A percentile compares a stretch with the other conserved stretches of the same genome.
Evolutionary conservation across 805 yeast genomes (phyloP).

Genomic region (Candida germanica): DNA sequence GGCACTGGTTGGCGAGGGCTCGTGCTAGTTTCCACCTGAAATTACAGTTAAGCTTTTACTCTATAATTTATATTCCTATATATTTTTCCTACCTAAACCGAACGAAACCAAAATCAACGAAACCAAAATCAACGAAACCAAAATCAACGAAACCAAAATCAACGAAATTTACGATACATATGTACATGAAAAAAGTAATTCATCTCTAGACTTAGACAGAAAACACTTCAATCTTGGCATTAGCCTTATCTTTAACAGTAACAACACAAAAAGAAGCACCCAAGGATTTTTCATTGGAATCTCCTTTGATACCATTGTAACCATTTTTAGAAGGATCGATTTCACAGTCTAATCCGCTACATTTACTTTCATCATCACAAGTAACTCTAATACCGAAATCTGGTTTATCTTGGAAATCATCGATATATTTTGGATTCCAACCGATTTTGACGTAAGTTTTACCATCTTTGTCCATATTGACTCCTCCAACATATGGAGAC

Average conservation of each 20-base stretch:
- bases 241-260: slow-evolving; percentile 62
- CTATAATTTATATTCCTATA: too few relatives aligned
- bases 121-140: too few relatives aligned
- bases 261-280: slow-evolving; percentile 83
- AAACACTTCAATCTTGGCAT: slow-evolving; percentile 74
- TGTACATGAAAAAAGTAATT: too few relatives aligned
- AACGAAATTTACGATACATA: too few relatives aligned
- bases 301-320: slow-evolving; percentile 52
- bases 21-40: too few relatives aligned
- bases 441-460: slow-evolving; percentile 81
- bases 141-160: too few relatives aligned
- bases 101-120: too few relatives aligned
- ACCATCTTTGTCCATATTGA: slow-evolving; percentile 68
- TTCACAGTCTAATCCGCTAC: slow-evolving; percentile 77
- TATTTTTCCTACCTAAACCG: too few relatives aligned
- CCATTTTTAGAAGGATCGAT: slow-evolving; percentile 69
- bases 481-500: slow-evolving; percentile 93
- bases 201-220: slow-evolving; percentile 11
- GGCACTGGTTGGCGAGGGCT: too few relatives aligned
- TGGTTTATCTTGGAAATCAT: slow-evolving; percentile 58
- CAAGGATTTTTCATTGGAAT: slow-evolving; percentile 39
- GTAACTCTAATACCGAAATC: slow-evolving; percentile 68
- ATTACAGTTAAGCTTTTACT: too few relatives aligned
- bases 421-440: slow-evolving; percentile 86
- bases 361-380: slow-evolving; percentile 66